Percentiles rank a stretch among this genome's conserved stretches.
phyloP scores from a whole-genome alignment of 2,329 filamentous ascomycete genomes.

The Ophiosphaerella korrae region DNA sequence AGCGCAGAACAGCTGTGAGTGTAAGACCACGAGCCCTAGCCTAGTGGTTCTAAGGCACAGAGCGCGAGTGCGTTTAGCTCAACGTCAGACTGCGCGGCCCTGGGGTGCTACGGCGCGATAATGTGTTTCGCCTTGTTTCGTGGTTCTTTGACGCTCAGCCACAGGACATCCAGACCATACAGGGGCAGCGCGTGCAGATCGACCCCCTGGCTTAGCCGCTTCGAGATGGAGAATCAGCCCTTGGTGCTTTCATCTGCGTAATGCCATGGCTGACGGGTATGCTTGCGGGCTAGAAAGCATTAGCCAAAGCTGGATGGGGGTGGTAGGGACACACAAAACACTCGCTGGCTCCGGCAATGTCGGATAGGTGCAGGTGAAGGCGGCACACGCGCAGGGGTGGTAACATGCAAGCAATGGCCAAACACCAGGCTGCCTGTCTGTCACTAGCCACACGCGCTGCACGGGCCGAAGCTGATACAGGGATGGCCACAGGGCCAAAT shows the following conservation, averaged over 20 bases:
- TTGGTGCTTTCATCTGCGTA: constrained; percentile 1
- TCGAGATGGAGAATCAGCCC: constrained; percentile 4
- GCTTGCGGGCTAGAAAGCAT: too few relatives aligned
- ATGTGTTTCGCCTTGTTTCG: constrained; percentile 11
- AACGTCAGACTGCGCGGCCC: not conserved
- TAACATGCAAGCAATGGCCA: too few relatives aligned
- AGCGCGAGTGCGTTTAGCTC: constrained; percentile 3
- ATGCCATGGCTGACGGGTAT: not conserved
- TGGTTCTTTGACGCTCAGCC: constrained; percentile 18
- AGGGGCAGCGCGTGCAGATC: constrained; percentile 1
- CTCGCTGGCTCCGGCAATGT: too few relatives aligned
- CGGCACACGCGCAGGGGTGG: too few relatives aligned
- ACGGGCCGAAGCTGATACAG: too few relatives aligned
- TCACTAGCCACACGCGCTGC: too few relatives aligned
- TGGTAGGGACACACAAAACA: too few relatives aligned
- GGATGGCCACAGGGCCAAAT: too few relatives aligned
- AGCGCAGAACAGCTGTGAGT: not conserved
- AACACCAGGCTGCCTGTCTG: too few relatives aligned
- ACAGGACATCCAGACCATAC: constrained; percentile 18
- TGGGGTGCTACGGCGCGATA: not conserved
- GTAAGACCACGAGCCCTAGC: not conserved
- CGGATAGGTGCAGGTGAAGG: too few relatives aligned
- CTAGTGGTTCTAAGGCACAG: constrained; percentile 1
- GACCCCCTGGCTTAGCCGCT: constrained; percentile 16
- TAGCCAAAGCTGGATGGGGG: too few relatives aligned